Base-by-base conservation (phyloP, 768 basidiomycete genomes). In the Filobasidium wieringae region DNA sequence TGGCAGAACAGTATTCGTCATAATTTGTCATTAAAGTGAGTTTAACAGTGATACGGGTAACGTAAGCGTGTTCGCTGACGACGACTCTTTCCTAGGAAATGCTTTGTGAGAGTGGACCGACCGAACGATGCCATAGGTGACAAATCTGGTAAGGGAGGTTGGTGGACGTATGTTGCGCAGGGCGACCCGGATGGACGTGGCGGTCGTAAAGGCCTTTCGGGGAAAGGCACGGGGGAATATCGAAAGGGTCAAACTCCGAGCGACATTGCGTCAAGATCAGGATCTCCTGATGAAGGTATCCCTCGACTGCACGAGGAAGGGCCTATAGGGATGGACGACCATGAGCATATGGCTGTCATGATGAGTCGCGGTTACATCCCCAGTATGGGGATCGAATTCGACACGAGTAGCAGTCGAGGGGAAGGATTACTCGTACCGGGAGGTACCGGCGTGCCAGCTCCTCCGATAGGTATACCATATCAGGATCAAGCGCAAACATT, bases 1-100 rank as follows among this genome's bases (percentile, higher is more conserved):
- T 72, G 71, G 71, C 72, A 73, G 67, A 75, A 75, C 58, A 65
- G 63, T 60, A 75, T 75, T 51, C 64, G 74, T 39, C 74, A 75
- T 60, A 75, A 73, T 62, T 62, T 75, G 33, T 69, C 67, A 57
- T 56, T 75, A 31, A 75, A 75, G 60, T 61, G 33, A 47, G 60
- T 55, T 22, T 24, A n/a, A 19, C 14, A 30, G 4, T 53, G 2
- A 49, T 40, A 7, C 30, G 1, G 27, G 22, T 9, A 7, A 24
- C 32, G 3, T 14, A 19, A 24, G 7, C 30, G 5, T 15, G 17
- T 30, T 24, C 5, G 40, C 9, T 54, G 36, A 41, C 12, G 19
- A 17, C 9, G 19, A 14, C 7, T 12, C 43, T 47, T 47, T 5
- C 14, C 4, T 30, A 61, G 60, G 36, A 61, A 61, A 61, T 61